phyloP scores from a whole-genome alignment of 2,329 filamentous ascomycete genomes.

The Tolypocladium sp. region DNA sequence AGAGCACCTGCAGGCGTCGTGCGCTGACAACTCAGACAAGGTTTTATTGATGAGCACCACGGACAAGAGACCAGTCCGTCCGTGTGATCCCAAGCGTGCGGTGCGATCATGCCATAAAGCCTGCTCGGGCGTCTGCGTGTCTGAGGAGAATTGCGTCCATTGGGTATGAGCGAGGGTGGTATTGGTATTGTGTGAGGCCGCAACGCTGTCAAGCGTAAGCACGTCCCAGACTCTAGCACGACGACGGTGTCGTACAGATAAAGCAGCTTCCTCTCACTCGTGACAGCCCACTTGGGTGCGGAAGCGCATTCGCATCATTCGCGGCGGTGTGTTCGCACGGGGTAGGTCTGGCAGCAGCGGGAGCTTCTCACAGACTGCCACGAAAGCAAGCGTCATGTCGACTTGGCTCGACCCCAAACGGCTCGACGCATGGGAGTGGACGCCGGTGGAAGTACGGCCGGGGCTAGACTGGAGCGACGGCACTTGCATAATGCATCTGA shows the following conservation, averaged over 20 bases:
- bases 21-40: neutral
- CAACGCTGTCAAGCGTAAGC: neutral
- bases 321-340: neutral
- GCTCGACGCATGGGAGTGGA: constrained; percentile 14
- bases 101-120: neutral
- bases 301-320: neutral
- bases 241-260: neutral
- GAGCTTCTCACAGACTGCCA: constrained; percentile 21
- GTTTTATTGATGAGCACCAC: neutral
- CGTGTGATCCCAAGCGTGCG: neutral
- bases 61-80: neutral
- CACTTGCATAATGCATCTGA: constrained; percentile 16
- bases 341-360: neutral
- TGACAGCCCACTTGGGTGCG: neutral
- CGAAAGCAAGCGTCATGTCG: constrained; percentile 23
- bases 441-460: neutral
- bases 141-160: neutral
- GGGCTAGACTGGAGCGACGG: constrained; percentile 7
- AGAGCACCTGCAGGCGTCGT: neutral
- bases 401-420: constrained; percentile 16
- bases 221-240: neutral
- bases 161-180: neutral
- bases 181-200: neutral
- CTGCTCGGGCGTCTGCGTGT: neutral
- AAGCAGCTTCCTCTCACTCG: neutral